Evolutionary conservation across 345 rosid genomes (phyloP).

Genomic region (Punica granatum): DNA sequence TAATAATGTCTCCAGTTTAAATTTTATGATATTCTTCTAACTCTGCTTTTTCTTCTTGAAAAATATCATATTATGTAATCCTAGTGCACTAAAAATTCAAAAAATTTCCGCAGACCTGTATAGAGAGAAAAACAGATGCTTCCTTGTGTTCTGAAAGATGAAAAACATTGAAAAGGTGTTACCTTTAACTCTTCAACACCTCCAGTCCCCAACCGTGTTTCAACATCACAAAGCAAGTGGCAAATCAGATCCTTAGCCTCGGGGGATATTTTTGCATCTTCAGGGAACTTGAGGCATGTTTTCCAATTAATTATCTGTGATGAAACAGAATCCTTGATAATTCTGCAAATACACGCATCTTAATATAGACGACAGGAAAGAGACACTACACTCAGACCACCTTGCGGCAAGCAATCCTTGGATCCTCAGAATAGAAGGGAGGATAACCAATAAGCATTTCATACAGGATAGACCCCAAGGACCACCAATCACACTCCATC

Average conservation of each 20-base stretch:
- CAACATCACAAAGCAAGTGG: conserved; percentile 89
- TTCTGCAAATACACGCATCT: conserved; percentile 12
- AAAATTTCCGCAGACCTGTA: background rate
- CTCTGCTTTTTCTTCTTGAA: background rate
- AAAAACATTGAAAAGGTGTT: background rate
- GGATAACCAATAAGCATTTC: conserved; percentile 98
- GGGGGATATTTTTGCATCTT: conserved; percentile 73
- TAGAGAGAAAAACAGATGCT: background rate
- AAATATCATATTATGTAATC: background rate
- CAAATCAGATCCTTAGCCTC: conserved; percentile 86
- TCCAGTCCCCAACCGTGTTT: conserved; percentile 77
- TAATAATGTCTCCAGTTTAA: background rate
- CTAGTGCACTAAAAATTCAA: background rate
- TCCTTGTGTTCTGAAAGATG: background rate
- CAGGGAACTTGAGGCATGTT: conserved; percentile 92
- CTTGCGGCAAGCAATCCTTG: conserved; percentile 93
- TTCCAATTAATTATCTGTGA: conserved; percentile 85
- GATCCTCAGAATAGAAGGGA: conserved; percentile 96
- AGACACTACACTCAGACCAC: conserved; percentile 19
- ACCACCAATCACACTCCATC: conserved; percentile 99
- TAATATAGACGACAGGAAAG: background rate
- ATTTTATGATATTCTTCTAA: background rate
- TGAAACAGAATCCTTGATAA: conserved; percentile 14
- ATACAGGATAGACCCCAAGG: conserved; percentile 93
- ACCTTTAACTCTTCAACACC: conserved; percentile 92